Conservation (phyloP, 2,329 filamentous ascomycete species). For the Paramyrothecium roridum region DNA sequence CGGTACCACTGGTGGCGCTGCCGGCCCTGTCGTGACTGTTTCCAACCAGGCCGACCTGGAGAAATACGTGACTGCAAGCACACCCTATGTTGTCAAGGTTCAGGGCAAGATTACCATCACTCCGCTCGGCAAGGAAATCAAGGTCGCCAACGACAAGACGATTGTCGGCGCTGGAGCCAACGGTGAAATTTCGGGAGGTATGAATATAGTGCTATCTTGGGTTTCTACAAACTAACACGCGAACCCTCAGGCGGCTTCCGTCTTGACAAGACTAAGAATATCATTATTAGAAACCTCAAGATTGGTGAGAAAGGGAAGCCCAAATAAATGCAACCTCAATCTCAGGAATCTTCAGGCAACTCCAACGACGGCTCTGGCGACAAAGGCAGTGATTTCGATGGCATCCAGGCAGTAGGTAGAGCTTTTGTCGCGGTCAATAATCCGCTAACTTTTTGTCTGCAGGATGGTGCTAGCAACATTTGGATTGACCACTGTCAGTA, state of each 20-base stretch:
- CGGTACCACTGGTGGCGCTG: constrained; percentile 13
- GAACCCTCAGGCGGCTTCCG: constrained; percentile 7
- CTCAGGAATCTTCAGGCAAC: neutral
- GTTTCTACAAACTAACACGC: neutral
- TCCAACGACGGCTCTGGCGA: neutral
- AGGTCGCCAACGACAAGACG: constrained; percentile 14
- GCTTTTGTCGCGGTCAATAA: constrained; percentile 6
- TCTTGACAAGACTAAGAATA: constrained; percentile 9
- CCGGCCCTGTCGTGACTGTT: constrained; percentile 12
- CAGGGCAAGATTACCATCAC: constrained; percentile 11
- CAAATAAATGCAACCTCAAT: constrained; percentile 1
- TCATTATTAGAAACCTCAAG: constrained; percentile 15
- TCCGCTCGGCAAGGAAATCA: constrained; percentile 11
- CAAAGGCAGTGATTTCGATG: neutral
- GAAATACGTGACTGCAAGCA: constrained; percentile 10
- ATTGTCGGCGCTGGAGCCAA: constrained; percentile 12
- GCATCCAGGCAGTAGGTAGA: neutral
- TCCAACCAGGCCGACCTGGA: constrained; percentile 12
- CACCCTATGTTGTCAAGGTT: constrained; percentile 14
- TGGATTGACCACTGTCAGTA: constrained; percentile 13
- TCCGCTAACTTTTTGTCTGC: neutral
- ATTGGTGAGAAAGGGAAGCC: constrained; percentile 2
- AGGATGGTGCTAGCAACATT: constrained; percentile 10
- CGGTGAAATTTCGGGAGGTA: constrained; percentile 8
- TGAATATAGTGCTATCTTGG: neutral